phyloP scores from a whole-genome alignment of 139 green algal species.

The Chlorella sorokiniana region DNA sequence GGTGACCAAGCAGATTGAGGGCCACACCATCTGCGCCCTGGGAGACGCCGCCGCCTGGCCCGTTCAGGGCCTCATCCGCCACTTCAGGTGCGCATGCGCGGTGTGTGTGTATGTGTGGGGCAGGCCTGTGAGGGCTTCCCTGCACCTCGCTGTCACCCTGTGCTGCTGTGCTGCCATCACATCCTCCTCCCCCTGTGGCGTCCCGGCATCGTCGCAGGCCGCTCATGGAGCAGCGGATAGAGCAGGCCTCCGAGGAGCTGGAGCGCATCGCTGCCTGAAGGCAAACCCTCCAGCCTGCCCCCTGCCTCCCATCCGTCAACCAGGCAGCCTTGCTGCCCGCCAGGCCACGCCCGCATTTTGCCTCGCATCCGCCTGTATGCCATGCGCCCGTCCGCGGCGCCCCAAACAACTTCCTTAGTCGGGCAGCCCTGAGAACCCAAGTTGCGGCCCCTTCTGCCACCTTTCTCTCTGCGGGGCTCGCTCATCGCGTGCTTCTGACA shows the following conservation, averaged over 20 bases:
- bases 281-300: too few species aligned
- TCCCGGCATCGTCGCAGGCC: too few species aligned
- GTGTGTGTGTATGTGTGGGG: neutral
- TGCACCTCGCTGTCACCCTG: neutral
- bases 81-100: slow-evolving; percentile 76
- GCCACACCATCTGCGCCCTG: slow-evolving; percentile 98
- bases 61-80: slow-evolving; percentile 93
- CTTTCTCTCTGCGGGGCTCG: too few species aligned
- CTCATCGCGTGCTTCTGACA: too few species aligned
- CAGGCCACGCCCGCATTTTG: too few species aligned
- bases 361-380: too few species aligned
- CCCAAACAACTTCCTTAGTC: too few species aligned
- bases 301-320: too few species aligned
- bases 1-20: slow-evolving; percentile 95
- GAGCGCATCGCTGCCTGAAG: slow-evolving; percentile 58
- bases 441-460: too few species aligned
- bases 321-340: too few species aligned
- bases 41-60: slow-evolving; percentile 97
- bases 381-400: too few species aligned
- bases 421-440: too few species aligned
- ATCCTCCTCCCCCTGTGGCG: slow-evolving; percentile 89
- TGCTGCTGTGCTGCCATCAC: neutral
- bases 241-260: slow-evolving; percentile 44
- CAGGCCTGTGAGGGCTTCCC: neutral
- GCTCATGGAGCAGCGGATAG: slow-evolving; percentile 75